Base-by-base conservation (phyloP, 192 early-diverging fungal genomes). In the Coemansia sp. region DNA sequence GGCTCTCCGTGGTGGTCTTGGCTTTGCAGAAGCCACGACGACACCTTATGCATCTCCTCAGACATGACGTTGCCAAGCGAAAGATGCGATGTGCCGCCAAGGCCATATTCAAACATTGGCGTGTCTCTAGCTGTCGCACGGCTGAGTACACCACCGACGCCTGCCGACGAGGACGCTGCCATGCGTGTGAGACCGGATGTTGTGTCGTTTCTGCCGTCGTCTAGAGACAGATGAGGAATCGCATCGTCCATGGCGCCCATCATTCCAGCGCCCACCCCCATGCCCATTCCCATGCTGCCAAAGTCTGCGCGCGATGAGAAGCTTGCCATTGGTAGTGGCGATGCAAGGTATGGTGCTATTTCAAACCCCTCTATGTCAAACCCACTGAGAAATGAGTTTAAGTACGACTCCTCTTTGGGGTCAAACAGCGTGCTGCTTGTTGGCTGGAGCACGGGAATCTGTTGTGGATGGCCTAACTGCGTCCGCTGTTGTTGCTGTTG, bases 241-340 rank as follows among this genome's bases (percentile, higher is more conserved):
- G 61, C 50, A 20, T 83, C 81, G 67, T 83, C 81, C 73, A 83
- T 77, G 12, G 71, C 65, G 45, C 76, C 65, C 67, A 83, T 74
- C 69, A 83, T 73, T 13, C 81, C 76, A 17, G 81, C 81, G 25
- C 81, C 81, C 11, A 83, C 43, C 0, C 80, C 80, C 75, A 82
- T 82, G 51, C 79, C 74, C 67, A 75, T 68, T 42, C 76, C 75
- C 59, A 83, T 75, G 43, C 69, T 46, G 40, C 66, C 68, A 58
- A 78, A 68, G 44, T 83, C 81, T 32, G 65, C 58, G 43, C 66
- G 74, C 40, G 79, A 59, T 12, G 71, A 74, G 43, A 74, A 61
- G 58, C 69, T 76, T 48, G 68, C 68, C 71, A 71, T 71, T 64
- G 79, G 74, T 39, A 39, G 67, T 16, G 79, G 79, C 19, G 79